These are phyloP conservation scores for Gracilaria vermiculophylla DNA, from an alignment of 23 red algal species.

Conservation along the genomic window DNA sequence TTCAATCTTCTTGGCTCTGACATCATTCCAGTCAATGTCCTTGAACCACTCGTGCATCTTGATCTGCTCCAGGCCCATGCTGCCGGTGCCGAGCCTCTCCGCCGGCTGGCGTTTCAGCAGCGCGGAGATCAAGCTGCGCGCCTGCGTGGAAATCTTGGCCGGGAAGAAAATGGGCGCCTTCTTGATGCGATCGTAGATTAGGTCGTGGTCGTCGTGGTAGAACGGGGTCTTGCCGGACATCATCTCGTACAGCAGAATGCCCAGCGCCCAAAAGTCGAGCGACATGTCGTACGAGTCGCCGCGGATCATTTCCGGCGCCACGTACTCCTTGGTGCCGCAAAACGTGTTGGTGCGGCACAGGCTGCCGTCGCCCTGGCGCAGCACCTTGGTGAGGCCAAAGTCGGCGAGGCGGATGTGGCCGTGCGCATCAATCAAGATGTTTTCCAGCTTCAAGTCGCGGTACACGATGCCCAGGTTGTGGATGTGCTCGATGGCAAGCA, in stretches of 20 bases:
- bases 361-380: constrained; percentile 11
- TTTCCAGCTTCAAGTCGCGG: constrained; percentile 87
- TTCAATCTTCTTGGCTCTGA: constrained; percentile 10
- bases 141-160: constrained; percentile 46
- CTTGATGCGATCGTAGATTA: constrained; percentile 84
- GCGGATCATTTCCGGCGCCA: constrained; percentile 85
- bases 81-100: constrained; percentile 66
- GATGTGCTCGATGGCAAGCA: constrained; percentile 91
- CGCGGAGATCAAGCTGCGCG: constrained; percentile 33
- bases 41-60: constrained; percentile 77
- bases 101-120: constrained; percentile 63
- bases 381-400: constrained; percentile 78
- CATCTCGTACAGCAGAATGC: constrained; percentile 84
- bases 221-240: constrained; percentile 79
- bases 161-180: constrained; percentile 77
- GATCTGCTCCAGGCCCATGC: constrained; percentile 64
- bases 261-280: constrained; percentile 83
- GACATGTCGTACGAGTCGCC: constrained; percentile 75
- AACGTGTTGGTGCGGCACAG: constrained; percentile 72
- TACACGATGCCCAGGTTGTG: constrained; percentile 90
- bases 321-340: constrained; percentile 85
- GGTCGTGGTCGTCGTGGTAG: constrained; percentile 65
- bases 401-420: constrained; percentile 81
- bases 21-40: constrained; percentile 60
- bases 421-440: constrained; percentile 72